phyloP scores from a whole-genome alignment of 2,329 filamentous ascomycete genomes.

The Neofusicoccum cordaticola region DNA sequence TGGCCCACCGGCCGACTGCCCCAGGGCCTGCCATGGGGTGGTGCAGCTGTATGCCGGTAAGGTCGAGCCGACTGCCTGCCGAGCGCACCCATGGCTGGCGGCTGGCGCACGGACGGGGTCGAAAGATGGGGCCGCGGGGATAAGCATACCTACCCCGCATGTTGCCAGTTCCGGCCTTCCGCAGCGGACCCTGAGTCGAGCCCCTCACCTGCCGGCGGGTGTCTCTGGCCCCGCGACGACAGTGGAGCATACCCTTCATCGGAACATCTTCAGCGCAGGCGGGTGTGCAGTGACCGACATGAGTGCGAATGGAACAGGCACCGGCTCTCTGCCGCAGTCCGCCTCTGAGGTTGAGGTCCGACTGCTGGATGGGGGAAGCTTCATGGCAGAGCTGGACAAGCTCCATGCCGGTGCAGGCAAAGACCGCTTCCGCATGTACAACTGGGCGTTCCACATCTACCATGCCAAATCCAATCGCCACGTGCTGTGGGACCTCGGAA shows the following conservation, averaged over 20 bases:
- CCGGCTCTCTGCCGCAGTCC: conserved; percentile 20
- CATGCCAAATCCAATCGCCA: conserved; percentile 24
- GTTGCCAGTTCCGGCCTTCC: neutral
- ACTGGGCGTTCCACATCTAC: conserved; percentile 33
- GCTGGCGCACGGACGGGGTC: neutral
- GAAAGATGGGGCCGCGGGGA: neutral
- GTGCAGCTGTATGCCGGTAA: neutral
- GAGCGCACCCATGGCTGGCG: neutral
- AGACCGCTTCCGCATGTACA: conserved; percentile 33
- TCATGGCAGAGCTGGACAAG: conserved; percentile 27
- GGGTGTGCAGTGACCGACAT: too few species aligned
- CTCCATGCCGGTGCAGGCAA: conserved; percentile 29
- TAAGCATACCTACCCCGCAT: neutral
- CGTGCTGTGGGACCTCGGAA: conserved; percentile 33
- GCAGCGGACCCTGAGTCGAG: neutral
- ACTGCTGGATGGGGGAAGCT: conserved; percentile 34
- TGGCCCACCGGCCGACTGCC: neutral
- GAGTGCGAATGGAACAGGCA: too few species aligned
- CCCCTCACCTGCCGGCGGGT: neutral
- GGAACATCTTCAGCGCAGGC: too few species aligned
- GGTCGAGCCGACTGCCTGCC: neutral
- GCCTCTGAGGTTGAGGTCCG: conserved; percentile 26
- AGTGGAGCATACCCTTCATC: neutral
- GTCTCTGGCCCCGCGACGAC: too few species aligned
- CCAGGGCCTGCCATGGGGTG: neutral